Percentiles rank a stretch among this genome's conserved stretches.
Conservation (phyloP, 2,329 filamentous ascomycete genomes). For the Alternaria infectoria region DNA sequence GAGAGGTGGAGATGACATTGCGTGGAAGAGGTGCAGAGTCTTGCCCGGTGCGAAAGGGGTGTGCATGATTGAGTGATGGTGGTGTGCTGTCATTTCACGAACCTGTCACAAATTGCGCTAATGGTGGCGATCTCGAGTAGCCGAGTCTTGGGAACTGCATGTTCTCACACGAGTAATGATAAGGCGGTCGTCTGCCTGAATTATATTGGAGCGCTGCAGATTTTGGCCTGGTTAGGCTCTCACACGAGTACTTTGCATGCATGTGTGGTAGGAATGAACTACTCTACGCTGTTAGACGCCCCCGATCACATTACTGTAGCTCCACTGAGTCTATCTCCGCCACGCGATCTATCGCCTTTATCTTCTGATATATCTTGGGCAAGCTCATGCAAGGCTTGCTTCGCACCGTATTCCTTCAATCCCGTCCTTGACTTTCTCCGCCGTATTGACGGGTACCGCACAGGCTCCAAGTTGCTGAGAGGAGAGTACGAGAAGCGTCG, state of each 20-base stretch:
- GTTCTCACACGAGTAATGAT: constrained; percentile 7
- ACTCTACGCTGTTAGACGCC: background rate
- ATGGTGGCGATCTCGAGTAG: constrained; percentile 4
- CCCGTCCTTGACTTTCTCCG: constrained; percentile 32
- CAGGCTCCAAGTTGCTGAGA: constrained; percentile 15
- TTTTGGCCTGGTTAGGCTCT: background rate
- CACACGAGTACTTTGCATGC: background rate
- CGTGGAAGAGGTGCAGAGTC: background rate
- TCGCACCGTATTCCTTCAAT: constrained; percentile 32
- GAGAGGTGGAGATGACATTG: background rate
- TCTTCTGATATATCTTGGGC: constrained; percentile 20
- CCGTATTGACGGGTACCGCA: constrained; percentile 29
- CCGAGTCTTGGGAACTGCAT: constrained; percentile 11
- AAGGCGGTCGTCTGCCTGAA: background rate
- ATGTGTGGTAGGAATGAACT: background rate
- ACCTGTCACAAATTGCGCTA: background rate
- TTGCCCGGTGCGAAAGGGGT: background rate
- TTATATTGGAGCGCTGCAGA: background rate
- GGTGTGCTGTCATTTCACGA: background rate
- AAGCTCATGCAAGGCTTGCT: constrained; percentile 30
- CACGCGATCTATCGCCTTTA: background rate
- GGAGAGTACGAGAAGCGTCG: constrained; percentile 32
- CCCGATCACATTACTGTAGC: background rate
- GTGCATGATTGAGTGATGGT: background rate
- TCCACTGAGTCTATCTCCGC: background rate